Evolutionary conservation across 2,329 filamentous ascomycete genomes (phyloP).

Genomic region (Fusarium drepaniforme): DNA sequence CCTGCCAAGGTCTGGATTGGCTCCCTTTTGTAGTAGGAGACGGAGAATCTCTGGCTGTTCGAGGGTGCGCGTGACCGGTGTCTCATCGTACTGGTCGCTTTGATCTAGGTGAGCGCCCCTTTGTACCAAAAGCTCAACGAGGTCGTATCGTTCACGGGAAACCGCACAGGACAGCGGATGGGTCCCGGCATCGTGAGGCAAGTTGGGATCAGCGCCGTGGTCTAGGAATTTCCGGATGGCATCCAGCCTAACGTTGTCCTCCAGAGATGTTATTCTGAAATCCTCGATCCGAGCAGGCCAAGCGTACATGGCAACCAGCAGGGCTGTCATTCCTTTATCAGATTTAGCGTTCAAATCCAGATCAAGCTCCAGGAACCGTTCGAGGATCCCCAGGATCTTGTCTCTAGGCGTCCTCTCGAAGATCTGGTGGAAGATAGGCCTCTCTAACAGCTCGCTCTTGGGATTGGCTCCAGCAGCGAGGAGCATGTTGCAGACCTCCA

Average conservation of each 20-base stretch:
- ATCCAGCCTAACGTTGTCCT: neutral
- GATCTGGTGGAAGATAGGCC: neutral
- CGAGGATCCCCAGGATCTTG: neutral
- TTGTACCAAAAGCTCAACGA: neutral
- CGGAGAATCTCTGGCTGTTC: neutral
- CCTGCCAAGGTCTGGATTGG: neutral
- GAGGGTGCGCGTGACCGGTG: neutral
- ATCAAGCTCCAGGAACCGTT: neutral
- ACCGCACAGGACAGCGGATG: neutral
- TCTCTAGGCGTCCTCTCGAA: accelerated
- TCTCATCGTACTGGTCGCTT: too few species aligned
- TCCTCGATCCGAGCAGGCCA: neutral
- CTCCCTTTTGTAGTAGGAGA: neutral
- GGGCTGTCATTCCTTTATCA: accelerated
- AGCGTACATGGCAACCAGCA: neutral
- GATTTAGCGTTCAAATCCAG: constrained; percentile 2
- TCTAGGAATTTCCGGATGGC: neutral
- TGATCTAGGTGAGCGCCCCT: neutral
- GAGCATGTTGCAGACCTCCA: neutral
- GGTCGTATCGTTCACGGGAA: neutral
- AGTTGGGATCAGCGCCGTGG: neutral
- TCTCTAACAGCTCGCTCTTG: neutral
- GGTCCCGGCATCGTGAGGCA: neutral
- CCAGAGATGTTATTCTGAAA: neutral
- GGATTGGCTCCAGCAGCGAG: neutral